Evolutionary conservation across 192 early-diverging fungal genomes (phyloP), one percentile per base, ranked within the genome.

Genomic region (Haplosporangium gracile): DNA sequence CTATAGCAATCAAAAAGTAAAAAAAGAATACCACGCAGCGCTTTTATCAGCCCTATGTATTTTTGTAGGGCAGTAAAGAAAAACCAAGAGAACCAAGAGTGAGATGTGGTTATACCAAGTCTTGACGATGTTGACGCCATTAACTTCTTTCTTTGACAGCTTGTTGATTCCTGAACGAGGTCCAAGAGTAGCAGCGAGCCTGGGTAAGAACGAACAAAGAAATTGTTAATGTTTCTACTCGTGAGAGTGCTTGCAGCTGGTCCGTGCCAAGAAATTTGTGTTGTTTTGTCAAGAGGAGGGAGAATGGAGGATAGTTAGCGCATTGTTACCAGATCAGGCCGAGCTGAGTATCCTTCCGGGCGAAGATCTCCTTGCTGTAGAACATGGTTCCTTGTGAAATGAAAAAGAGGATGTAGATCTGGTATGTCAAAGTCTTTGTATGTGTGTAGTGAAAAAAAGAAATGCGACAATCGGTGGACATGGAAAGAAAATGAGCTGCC

Each of bases 321-420:
- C 24, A 11, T 16, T 70, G 53, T 32, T 72, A 91, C 92, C 92
- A 93, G 29, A 92, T 90, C 20, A 92, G 85, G 4, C 89, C 92
- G 43, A 93, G 79, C 16, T 89, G 89, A 6, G 68, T 87, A 65
- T 85, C 87, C 65, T 91, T 88, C 34, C 82, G 82, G n/a, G 89
- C 77, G 22, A 93, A 81, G 72, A 93, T 91, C 42, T 93, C 92
- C 70, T 92, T 87, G 34, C 91, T 91, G 70, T 93, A 93, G 69
- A 93, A 93, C 92, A 93, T 93, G 53, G 49, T 8, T 69, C 18
- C 5, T 51, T 51, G 18, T 51, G 20, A 20, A 51, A 5, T 18
- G n/a, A 32, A 32, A 29, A 4, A 63, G 1, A 43, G 42, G 49
- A 22, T 16, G 49, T 51, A 0, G 47, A 4, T 20, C 3, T 4